Evolutionary conservation across 768 basidiomycete species (phyloP).

Genomic region (Pholiota microspora): DNA sequence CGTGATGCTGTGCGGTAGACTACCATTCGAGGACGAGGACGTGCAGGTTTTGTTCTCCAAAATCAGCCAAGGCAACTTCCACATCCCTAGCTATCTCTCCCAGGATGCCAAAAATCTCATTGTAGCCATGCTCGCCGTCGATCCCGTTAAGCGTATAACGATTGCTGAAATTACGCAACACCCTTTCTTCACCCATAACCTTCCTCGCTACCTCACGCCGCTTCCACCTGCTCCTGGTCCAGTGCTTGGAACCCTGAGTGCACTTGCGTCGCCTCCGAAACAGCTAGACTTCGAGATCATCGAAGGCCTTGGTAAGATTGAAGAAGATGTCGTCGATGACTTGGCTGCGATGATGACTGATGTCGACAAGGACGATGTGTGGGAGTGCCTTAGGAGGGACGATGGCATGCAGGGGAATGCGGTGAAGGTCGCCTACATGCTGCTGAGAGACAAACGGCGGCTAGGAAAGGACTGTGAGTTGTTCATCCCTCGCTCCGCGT

Average conservation of each 20-base stretch:
- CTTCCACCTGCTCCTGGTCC: slow-evolving; percentile 78
- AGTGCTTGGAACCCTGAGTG: slow-evolving; percentile 69
- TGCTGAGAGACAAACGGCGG: slow-evolving; percentile 85
- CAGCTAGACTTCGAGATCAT: slow-evolving; percentile 80
- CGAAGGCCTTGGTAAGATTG: slow-evolving; percentile 89
- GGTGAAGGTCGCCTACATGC: slow-evolving; percentile 95
- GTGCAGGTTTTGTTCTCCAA: slow-evolving; percentile 91
- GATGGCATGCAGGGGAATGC: slow-evolving; percentile 88
- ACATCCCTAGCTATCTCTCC: slow-evolving; percentile 80
- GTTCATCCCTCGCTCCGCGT: neutral
- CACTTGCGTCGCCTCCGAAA: slow-evolving; percentile 68
- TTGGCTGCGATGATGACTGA: slow-evolving; percentile 69
- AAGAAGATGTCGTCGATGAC: slow-evolving; percentile 88
- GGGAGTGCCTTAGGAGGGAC: slow-evolving; percentile 79
- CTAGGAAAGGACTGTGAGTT: slow-evolving; percentile 81
- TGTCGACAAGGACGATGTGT: slow-evolving; percentile 81
- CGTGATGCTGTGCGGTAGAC: slow-evolving; percentile 92
- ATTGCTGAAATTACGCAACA: slow-evolving; percentile 88
- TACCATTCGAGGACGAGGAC: slow-evolving; percentile 98
- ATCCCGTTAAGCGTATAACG: slow-evolving; percentile 94
- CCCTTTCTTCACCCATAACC: slow-evolving; percentile 85
- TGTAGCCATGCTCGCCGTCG: slow-evolving; percentile 86
- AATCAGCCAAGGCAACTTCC: slow-evolving; percentile 89
- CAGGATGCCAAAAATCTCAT: slow-evolving; percentile 78
- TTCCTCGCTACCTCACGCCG: slow-evolving; percentile 84